Conservation (phyloP, 2,329 filamentous ascomycete species). For the Colletotrichum chrysophilum region DNA sequence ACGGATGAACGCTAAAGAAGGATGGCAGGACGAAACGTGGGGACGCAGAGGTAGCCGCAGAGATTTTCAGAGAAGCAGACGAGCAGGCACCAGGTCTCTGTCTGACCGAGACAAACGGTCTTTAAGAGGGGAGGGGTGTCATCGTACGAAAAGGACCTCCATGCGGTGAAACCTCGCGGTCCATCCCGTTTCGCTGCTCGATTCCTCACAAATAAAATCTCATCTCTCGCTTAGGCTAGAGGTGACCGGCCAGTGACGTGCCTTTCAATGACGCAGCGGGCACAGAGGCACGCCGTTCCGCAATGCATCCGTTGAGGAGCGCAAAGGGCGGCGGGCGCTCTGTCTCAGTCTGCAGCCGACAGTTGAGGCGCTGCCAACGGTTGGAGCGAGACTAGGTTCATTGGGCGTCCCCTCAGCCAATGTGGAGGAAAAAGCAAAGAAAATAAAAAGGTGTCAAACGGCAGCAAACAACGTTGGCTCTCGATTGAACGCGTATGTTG, state of each 20-base stretch:
- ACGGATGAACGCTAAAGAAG: not conserved
- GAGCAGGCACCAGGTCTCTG: not conserved
- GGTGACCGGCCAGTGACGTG: not conserved
- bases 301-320: not conserved
- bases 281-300: not conserved
- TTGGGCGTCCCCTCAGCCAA: not conserved
- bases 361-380: constrained; percentile 9
- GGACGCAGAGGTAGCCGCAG: not conserved
- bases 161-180: constrained; percentile 1
- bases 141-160: not conserved
- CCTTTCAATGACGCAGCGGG: not conserved
- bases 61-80: not conserved
- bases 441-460: too few relatives aligned
- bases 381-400: not conserved
- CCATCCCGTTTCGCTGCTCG: not conserved
- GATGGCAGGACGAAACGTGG: not conserved
- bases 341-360: constrained; percentile 8
- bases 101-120: not conserved
- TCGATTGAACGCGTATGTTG: not conserved
- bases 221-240: not conserved
- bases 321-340: not conserved
- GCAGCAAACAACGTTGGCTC: not conserved
- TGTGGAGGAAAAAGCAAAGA: not conserved
- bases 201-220: not conserved
- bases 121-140: not conserved